Evolutionary conservation across 2,329 filamentous ascomycete genomes (phyloP).

Genomic region (Alternaria sp.): DNA sequence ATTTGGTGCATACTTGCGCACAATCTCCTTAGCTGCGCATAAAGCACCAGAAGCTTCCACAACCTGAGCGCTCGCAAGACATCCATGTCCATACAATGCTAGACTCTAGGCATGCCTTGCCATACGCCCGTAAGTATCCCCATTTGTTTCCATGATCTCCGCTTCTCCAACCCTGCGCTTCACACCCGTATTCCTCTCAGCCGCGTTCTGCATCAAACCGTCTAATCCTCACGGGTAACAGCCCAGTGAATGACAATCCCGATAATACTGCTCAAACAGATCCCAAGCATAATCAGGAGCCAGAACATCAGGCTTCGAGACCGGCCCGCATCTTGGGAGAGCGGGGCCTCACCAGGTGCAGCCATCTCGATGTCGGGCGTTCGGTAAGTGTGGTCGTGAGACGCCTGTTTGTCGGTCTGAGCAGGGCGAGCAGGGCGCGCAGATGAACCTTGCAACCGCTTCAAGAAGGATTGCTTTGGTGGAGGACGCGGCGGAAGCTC

Average conservation of each 20-base stretch:
- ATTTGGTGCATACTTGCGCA: not conserved
- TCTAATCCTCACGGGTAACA: not conserved
- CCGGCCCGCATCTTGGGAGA: too few relatives aligned
- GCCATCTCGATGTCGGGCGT: not conserved
- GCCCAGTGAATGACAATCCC: not conserved
- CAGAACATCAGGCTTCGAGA: not conserved
- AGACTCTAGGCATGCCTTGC: not conserved
- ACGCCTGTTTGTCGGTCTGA: not conserved
- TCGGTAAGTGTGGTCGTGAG: not conserved
- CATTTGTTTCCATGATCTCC: not conserved
- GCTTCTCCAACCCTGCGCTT: not conserved
- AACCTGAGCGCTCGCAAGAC: not conserved
- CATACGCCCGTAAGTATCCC: not conserved
- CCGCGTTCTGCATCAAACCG: fast-evolving
- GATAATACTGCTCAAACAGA: not conserved
- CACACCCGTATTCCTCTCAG: too few relatives aligned
- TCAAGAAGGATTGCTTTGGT: not conserved
- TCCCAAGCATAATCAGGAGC: not conserved
- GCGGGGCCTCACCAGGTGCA: too few relatives aligned
- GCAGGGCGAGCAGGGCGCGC: not conserved
- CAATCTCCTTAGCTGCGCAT: not conserved
- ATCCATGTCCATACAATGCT: not conserved
- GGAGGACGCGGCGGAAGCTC: not conserved
- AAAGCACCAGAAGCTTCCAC: not conserved
- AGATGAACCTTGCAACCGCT: not conserved